Evolutionary conservation across 2,329 filamentous ascomycete species (phyloP).

Genomic region (Aspergillus puulaauensis): DNA sequence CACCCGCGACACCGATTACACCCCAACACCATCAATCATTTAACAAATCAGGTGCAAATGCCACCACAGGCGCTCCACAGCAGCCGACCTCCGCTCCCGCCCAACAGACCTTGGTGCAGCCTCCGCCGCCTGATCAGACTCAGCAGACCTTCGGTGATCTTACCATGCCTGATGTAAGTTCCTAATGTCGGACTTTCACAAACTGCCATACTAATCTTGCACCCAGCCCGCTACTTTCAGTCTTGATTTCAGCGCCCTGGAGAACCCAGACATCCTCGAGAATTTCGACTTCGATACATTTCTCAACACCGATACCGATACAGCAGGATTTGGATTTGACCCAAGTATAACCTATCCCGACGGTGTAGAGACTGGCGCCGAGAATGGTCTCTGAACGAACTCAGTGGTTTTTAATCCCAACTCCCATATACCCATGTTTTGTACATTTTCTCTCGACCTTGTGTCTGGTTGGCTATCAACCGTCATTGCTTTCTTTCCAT

Average conservation of each 20-base stretch:
- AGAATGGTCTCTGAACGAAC: constrained; percentile 38
- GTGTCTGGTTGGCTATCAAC: constrained; percentile 23
- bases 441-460: constrained; percentile 34
- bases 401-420: constrained; percentile 33
- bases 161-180: constrained; percentile 39
- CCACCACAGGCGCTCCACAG: constrained; percentile 30
- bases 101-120: constrained; percentile 36
- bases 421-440: constrained; percentile 41
- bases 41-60: constrained; percentile 40
- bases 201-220: constrained; percentile 15
- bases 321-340: constrained; percentile 44
- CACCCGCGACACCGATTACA: constrained; percentile 50
- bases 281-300: constrained; percentile 68
- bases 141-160: constrained; percentile 34
- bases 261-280: constrained; percentile 49
- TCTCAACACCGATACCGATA: constrained; percentile 55
- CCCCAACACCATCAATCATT: constrained; percentile 48
- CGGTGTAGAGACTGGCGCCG: constrained; percentile 44
- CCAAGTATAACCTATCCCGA: constrained; percentile 41
- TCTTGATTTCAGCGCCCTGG: constrained; percentile 46
- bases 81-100: constrained; percentile 38
- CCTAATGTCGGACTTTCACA: neutral
- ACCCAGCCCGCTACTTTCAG: constrained; percentile 36
- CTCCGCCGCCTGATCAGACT: constrained; percentile 32
- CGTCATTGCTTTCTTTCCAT: constrained; percentile 11